phyloP scores from a whole-genome alignment of 2,329 filamentous ascomycete species.

The Exserohilum turcica region DNA sequence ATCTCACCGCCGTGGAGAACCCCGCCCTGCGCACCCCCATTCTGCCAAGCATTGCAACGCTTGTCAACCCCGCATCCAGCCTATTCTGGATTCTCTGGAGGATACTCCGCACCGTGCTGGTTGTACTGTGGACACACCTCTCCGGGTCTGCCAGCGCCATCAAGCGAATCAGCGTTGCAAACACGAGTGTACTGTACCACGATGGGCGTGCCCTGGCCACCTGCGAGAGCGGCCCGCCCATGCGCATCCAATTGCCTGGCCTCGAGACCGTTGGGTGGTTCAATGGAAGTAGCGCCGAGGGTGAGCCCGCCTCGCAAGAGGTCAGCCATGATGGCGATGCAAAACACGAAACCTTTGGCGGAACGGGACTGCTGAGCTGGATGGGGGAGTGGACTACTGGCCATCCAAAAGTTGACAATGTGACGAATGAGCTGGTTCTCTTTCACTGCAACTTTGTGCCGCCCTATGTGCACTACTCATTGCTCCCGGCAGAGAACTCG shows the following conservation, averaged over 20 bases:
- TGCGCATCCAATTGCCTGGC: conserved; percentile 66
- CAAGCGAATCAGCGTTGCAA: conserved; percentile 72
- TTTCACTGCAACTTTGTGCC: conserved; percentile 70
- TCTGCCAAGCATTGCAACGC: conserved; percentile 69
- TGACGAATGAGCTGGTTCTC: conserved; percentile 67
- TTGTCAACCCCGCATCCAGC: conserved; percentile 64
- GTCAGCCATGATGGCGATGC: conserved; percentile 21
- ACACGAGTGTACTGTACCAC: conserved; percentile 69
- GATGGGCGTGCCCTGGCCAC: conserved; percentile 71
- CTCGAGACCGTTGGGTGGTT: conserved; percentile 75
- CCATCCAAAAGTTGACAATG: conserved; percentile 69
- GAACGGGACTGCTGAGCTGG: conserved; percentile 61
- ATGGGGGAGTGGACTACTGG: conserved; percentile 75
- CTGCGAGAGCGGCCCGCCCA: conserved; percentile 73
- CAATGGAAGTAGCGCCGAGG: conserved; percentile 63
- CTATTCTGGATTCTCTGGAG: conserved; percentile 57
- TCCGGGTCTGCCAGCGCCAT: conserved; percentile 62
- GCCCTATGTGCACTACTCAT: conserved; percentile 71
- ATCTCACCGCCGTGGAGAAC: conserved; percentile 59
- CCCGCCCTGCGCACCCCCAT: conserved; percentile 60
- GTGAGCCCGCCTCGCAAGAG: conserved; percentile 46
- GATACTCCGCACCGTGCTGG: conserved; percentile 62
- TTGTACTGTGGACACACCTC: conserved; percentile 63
- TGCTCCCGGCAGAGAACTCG: conserved; percentile 50
- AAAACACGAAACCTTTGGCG: conserved; percentile 54